A percentile compares a stretch with the other conserved stretches of the same genome.
Evolutionary conservation across 2,329 filamentous ascomycete species (phyloP).

Genomic region (Aspergillus vadensis): DNA sequence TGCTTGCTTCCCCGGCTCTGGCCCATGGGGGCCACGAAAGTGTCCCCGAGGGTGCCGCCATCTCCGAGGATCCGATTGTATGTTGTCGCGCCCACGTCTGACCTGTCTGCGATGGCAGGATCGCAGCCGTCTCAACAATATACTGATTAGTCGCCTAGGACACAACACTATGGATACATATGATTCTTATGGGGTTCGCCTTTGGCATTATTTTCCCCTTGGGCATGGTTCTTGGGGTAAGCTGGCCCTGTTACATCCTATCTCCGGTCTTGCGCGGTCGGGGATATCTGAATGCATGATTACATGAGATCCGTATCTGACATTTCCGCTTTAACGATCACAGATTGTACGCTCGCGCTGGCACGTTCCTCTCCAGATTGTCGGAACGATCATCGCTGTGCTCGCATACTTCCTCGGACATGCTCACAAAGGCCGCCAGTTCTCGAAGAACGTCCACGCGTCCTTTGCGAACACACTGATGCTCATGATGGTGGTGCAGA

Average conservation of each 20-base stretch:
- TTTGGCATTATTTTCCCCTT: conserved; percentile 92
- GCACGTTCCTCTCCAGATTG: conserved; percentile 86
- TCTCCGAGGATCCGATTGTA: conserved; percentile 75
- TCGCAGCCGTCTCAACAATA: background rate
- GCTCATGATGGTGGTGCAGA: conserved; percentile 74
- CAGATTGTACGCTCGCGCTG: conserved; percentile 87
- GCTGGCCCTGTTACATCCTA: background rate
- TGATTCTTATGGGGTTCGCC: conserved; percentile 79
- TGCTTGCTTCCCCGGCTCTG: conserved; percentile 31
- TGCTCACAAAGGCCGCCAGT: conserved; percentile 84
- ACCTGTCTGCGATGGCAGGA: background rate
- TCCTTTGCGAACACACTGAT: conserved; percentile 79
- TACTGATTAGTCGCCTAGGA: conserved; percentile 53
- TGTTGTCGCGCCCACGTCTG: conserved; percentile 32
- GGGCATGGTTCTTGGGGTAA: conserved; percentile 91
- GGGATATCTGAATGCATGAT: background rate
- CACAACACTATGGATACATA: conserved; percentile 88
- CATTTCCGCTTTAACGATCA: conserved; percentile 1
- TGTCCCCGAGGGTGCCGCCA: conserved; percentile 68
- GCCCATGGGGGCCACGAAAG: conserved; percentile 58
- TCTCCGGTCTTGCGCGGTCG: conserved; percentile 9
- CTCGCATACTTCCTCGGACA: conserved; percentile 91
- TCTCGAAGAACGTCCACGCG: conserved; percentile 77
- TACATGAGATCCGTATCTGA: background rate
- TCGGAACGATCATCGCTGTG: conserved; percentile 73